Percentiles rank a stretch among this genome's conserved stretches.
These are phyloP conservation scores for Aspergillus sp. DNA, from an alignment of 2,329 filamentous ascomycete species.

Conservation along the genomic window DNA sequence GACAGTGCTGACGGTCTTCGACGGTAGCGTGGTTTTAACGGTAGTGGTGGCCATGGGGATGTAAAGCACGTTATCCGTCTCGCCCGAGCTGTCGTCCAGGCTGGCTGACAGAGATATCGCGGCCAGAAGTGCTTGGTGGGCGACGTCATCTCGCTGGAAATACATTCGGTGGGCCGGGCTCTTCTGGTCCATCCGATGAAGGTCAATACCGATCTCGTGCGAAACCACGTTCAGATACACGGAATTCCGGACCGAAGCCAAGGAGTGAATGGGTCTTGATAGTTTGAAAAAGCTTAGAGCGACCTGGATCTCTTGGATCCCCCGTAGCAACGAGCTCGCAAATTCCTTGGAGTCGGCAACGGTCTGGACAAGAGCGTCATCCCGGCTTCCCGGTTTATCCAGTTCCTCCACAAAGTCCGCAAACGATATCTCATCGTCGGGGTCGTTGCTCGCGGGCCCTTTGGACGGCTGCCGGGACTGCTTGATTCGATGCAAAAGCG, in stretches of 20 bases:
- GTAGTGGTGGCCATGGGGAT: slow-evolving; percentile 96
- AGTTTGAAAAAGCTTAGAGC: slow-evolving; percentile 84
- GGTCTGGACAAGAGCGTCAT: slow-evolving; percentile 64
- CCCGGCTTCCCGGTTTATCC: slow-evolving; percentile 55
- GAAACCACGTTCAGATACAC: slow-evolving; percentile 80
- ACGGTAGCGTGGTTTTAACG: slow-evolving; percentile 84
- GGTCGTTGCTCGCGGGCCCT: slow-evolving; percentile 31
- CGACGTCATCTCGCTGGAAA: slow-evolving; percentile 83
- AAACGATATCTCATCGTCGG: slow-evolving; percentile 54
- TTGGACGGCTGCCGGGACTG: slow-evolving; percentile 26
- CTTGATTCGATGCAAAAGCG: slow-evolving; percentile 27
- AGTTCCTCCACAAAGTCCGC: slow-evolving; percentile 66
- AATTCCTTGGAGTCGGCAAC: slow-evolving; percentile 92
- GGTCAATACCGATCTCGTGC: slow-evolving; percentile 90
- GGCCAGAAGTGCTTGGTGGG: slow-evolving; percentile 86
- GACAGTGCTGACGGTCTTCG: slow-evolving; percentile 79
- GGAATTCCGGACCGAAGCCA: slow-evolving; percentile 58
- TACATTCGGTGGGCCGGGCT: slow-evolving; percentile 98
- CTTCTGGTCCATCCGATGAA: slow-evolving; percentile 82
- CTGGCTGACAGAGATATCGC: slow-evolving; percentile 88
- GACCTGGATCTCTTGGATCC: slow-evolving; percentile 94
- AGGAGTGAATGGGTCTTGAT: slow-evolving; percentile 64
- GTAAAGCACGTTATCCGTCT: slow-evolving; percentile 79
- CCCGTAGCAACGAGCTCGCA: slow-evolving; percentile 75
- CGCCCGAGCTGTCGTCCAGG: slow-evolving; percentile 78